Conservation (phyloP, 768 basidiomycete species). For the Boletus rex-veris region DNA sequence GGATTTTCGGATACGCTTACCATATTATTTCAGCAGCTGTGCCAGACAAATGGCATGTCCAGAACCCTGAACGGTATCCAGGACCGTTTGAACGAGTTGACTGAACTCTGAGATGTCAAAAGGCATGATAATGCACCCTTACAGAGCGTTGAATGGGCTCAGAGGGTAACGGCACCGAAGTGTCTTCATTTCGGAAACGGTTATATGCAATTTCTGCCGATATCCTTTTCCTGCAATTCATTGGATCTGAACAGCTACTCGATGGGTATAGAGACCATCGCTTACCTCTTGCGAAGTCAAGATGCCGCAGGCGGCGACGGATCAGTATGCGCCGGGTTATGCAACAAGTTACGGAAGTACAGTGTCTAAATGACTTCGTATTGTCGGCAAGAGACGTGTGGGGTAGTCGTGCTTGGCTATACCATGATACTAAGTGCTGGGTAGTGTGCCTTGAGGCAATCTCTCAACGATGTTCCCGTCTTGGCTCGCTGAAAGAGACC, state of each 20-base stretch:
- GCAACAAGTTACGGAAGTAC: background rate
- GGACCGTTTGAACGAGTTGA: no score
- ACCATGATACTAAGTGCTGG: background rate
- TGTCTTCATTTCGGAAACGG: slow-evolving; percentile 17
- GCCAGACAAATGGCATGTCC: no score
- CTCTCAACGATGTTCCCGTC: background rate
- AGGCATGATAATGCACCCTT: no score
- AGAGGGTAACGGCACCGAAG: background rate
- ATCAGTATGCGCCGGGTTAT: background rate
- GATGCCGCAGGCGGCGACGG: background rate
- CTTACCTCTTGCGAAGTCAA: background rate
- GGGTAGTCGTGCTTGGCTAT: background rate
- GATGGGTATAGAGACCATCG: no score
- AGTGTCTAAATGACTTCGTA: background rate
- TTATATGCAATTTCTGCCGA: background rate
- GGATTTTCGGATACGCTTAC: no score
- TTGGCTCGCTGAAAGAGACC: background rate
- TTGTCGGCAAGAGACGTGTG: background rate
- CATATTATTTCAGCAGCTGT: no score
- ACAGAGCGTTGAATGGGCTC: no score
- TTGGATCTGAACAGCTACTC: no score
- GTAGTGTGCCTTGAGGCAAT: background rate
- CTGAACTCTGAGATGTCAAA: no score
- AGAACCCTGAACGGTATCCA: no score
- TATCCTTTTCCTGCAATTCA: no score